These are phyloP conservation scores for Gaultheria prostrata DNA, from an alignment of 148 eudicot genomes.

Conservation along the genomic window DNA sequence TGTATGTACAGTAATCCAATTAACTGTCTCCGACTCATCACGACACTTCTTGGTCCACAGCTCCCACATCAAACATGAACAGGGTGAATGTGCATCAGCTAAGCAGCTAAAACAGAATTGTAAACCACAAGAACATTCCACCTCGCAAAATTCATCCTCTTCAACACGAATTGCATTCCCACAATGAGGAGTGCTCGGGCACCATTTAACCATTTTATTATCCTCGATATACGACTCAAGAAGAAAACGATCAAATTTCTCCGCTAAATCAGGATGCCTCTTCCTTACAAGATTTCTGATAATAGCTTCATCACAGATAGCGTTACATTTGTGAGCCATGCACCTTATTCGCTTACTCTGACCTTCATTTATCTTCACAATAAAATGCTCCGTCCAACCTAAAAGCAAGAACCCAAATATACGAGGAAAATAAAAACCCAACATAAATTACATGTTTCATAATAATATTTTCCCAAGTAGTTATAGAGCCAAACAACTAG, in stretches of 20 bases:
- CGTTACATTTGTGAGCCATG: slow-evolving; percentile 72
- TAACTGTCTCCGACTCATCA: slow-evolving; percentile 61
- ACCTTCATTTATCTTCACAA: slow-evolving; percentile 69
- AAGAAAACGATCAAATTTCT: slow-evolving; percentile 70
- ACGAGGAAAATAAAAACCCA: not conserved
- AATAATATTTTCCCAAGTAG: not conserved
- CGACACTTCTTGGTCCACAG: slow-evolving; percentile 67
- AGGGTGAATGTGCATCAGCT: slow-evolving; percentile 77
- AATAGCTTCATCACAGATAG: slow-evolving; percentile 65
- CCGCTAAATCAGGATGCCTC: slow-evolving; percentile 48
- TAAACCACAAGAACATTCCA: slow-evolving; percentile 68
- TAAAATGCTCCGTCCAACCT: slow-evolving; percentile 82
- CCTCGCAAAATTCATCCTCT: slow-evolving; percentile 58
- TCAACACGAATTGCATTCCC: slow-evolving; percentile 77
- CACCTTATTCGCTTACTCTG: slow-evolving; percentile 68
- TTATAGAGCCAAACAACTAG: not conserved
- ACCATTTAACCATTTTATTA: slow-evolving; percentile 75
- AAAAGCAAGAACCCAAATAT: slow-evolving; percentile 16
- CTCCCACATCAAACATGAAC: slow-evolving; percentile 82
- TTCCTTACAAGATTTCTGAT: slow-evolving; percentile 51
- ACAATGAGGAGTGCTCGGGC: slow-evolving; percentile 79
- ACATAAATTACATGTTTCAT: not conserved
- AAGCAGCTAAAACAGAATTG: slow-evolving; percentile 74
- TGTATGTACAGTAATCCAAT: slow-evolving; percentile 66
- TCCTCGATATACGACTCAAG: slow-evolving; percentile 81